These are phyloP conservation scores for Fusarium luffae DNA, from an alignment of 2,329 filamentous ascomycete genomes.

Conservation along the genomic window DNA sequence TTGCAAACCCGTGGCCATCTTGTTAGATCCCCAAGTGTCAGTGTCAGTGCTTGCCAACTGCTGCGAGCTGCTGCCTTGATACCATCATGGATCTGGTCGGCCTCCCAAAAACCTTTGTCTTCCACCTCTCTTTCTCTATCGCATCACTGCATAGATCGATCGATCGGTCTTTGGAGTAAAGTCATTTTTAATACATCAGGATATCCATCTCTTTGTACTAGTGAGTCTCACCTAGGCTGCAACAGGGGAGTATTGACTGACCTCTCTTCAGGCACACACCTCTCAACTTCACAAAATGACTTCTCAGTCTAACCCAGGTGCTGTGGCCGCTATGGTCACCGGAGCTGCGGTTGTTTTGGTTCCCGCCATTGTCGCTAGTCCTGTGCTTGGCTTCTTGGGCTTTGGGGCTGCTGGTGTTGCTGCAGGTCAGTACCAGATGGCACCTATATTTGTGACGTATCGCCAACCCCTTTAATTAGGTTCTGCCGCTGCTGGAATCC, in stretches of 20 bases:
- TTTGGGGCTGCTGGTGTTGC: not conserved
- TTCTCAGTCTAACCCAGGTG: not conserved
- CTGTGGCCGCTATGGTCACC: not conserved
- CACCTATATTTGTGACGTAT: not conserved
- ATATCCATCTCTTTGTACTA: not conserved
- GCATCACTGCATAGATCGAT: not conserved
- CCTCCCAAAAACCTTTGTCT: not conserved
- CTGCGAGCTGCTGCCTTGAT: not conserved
- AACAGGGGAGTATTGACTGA: not conserved
- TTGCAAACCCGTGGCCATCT: not conserved
- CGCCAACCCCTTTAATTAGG: constrained; percentile 23
- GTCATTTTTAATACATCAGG: not conserved
- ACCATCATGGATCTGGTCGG: not conserved
- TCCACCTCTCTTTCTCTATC: no score
- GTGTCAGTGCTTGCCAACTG: not conserved
- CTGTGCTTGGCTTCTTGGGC: not conserved
- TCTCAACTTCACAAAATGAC: not conserved
- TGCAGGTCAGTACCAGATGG: not conserved
- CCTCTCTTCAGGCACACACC: not conserved
- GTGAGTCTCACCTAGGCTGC: not conserved
- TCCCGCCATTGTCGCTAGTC: not conserved
- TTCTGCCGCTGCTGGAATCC: constrained; percentile 41
- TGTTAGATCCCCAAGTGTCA: not conserved
- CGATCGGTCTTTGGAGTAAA: not conserved
- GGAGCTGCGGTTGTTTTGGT: not conserved